Base-by-base conservation (phyloP, 2,329 filamentous ascomycete genomes). In the Aspergillus transmontanensis region DNA sequence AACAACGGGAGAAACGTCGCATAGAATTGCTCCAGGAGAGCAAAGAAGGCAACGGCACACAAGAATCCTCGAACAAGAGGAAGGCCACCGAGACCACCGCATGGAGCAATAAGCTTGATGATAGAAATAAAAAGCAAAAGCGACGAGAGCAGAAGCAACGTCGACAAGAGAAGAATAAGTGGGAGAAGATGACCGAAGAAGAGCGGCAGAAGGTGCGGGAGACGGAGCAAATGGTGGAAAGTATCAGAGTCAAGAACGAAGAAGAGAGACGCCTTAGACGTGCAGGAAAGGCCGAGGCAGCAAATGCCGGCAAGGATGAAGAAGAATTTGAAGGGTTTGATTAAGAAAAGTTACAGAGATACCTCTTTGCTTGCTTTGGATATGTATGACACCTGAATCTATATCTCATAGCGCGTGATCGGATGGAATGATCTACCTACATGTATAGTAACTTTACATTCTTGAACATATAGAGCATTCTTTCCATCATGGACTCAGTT, bases 21-120 rank as follows among this genome's bases (percentile, higher is more conserved):
- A 81, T 82, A 67, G 84, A 83, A 57, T 85, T 85, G 4, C 78
- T 91, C 54, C 77, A 78, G 28, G 83, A 84, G 63, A 64, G 55
- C 46, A 81, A 78, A n/a, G 79, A 80, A 51, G 74, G 78, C 41
- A 76, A 75, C 16, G 72, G 66, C 7, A 66, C 67, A 6, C 72
- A 72, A 32, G 69, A 72, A 34, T 72, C 74, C 80, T 83, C 74
- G 21, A 76, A 60, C 81, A 84, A 74, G 87, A 89, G 83, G 79
- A 71, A 68, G 26, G 85, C 70, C 85, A 87, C 76, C 82, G 87
- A 76, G 84, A 90, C 71, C 83, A 88, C 74, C 72, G 86, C 91
- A 1, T 94, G 91, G 90, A 94, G 90, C 76, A 85, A 83, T 62
- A 91, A 91, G 75, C 81, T 85, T 26, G 90, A 90, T 66, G 82